These are phyloP conservation scores for Magnusiomyces suaveolens DNA, from an alignment of 1,139 yeast species.

Conservation along the genomic window DNA sequence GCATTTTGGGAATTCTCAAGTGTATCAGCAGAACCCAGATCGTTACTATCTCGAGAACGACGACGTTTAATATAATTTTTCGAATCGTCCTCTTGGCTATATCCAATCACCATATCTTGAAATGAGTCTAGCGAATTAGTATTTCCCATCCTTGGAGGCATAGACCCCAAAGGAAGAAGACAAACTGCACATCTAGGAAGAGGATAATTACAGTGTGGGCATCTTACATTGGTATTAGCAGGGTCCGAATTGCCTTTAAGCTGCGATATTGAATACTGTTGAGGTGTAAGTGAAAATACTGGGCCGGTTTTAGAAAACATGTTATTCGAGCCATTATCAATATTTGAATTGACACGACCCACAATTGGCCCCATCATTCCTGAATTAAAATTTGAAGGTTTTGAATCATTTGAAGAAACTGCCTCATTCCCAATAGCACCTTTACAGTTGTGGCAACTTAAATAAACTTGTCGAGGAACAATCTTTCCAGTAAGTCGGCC, in stretches of 20 bases:
- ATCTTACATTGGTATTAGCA: conserved; percentile 25
- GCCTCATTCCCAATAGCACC: conserved; percentile 29
- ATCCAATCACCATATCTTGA: not conserved
- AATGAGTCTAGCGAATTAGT: conserved; percentile 16
- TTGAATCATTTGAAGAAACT: conserved; percentile 13
- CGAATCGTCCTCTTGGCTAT: too few species aligned
- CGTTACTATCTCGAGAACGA: too few species aligned
- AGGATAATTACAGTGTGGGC: conserved; percentile 85
- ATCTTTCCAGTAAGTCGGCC: conserved; percentile 44
- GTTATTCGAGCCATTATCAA: not conserved
- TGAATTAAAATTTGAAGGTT: conserved; percentile 1
- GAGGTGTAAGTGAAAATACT: not conserved
- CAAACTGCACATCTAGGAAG: conserved; percentile 89
- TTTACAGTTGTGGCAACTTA: conserved; percentile 77
- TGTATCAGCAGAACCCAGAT: too few species aligned
- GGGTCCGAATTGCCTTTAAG: not conserved
- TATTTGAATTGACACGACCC: not conserved
- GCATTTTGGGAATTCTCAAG: too few species aligned
- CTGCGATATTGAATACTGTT: conserved; percentile 6
- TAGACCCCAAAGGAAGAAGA: conserved; percentile 67
- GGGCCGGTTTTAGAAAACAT: not conserved
- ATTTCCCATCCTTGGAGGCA: conserved; percentile 38
- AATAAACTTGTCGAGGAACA: conserved; percentile 63
- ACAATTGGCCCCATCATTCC: not conserved
- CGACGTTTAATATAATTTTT: too few species aligned